Conservation (phyloP, 2,329 filamentous ascomycete species). For the Xylaria digitata region DNA sequence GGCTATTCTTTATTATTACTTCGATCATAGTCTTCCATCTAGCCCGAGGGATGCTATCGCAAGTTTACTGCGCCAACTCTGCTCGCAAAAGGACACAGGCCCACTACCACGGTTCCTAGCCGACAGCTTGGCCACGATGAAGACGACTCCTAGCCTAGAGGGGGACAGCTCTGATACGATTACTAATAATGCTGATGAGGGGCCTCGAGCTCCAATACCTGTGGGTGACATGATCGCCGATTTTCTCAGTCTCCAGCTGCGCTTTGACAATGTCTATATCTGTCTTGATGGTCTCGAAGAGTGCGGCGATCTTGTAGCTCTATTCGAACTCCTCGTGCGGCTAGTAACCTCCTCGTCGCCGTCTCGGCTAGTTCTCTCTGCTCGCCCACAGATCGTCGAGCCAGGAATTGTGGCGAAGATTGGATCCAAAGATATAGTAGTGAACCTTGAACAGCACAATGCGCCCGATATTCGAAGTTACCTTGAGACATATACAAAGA, state of each 20-base stretch:
- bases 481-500: neutral
- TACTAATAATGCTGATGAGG: neutral
- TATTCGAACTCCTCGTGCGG: conserved; percentile 22
- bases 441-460: conserved; percentile 17
- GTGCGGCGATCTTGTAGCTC: conserved; percentile 21
- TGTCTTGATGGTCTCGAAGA: conserved; percentile 27
- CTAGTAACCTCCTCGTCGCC: conserved; percentile 15
- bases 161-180: neutral
- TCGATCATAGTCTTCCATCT: conserved; percentile 15
- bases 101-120: conserved; percentile 19
- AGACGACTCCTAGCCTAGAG: neutral
- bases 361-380: conserved; percentile 17
- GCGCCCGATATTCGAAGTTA: conserved; percentile 23
- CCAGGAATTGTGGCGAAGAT: conserved; percentile 12
- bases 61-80: conserved; percentile 23
- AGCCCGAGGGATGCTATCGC: conserved; percentile 23
- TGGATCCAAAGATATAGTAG: conserved; percentile 16
- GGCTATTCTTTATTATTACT: conserved; percentile 24
- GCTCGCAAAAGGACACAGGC: conserved; percentile 21
- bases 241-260: conserved; percentile 26
- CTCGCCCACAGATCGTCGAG: conserved; percentile 13
- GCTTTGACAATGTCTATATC: conserved; percentile 24
- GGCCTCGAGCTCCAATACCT: conserved; percentile 12
- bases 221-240: conserved; percentile 23
- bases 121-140: conserved; percentile 14